Base-by-base conservation (phyloP, 352 stramenopile genomes). In the Paralagenidium karlingii region DNA sequence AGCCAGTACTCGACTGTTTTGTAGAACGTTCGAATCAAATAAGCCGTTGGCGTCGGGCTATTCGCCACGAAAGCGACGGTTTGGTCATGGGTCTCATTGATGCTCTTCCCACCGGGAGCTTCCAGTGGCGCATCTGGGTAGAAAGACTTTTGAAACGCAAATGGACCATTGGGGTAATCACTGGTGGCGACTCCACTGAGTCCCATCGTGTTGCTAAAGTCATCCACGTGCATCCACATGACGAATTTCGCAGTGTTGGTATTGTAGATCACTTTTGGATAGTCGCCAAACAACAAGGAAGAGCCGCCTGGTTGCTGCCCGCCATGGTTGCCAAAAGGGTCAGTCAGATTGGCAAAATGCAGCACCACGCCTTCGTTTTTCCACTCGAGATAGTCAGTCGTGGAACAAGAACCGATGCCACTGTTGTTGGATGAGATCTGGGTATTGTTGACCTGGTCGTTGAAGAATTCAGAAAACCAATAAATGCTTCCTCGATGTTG, bases 191-290 rank as follows among this genome's bases (percentile, higher is more conserved):
- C 79, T 9, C 80, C 89, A 4, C 65, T 85, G 34, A 97, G 63
- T 19, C 84, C 93, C 52, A 97, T 78, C 1, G 75, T 73, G 42
- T 87, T 83, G 11, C 52, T 69, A 7, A 38, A 50, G 48, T 95
- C 90, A 53, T 98, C 89, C 11, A 98, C 77, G 32, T 93, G 78
- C 68, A 96, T 92, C 94, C 94, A 98, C 93, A 98, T 97, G 3
- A 98, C 93, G 51, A 94, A 97, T 24, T 83, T 65, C 25, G 65
- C 47, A 6, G 68, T 93, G 3, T 55, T 50, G 16, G 68, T 62
- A 53, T 97, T 96, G 45, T 84, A 96, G 8, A 97, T 40, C 10
- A 96, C 87, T 40, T 96, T 96, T 1, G 92, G 89, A 1, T 85
- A 76, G 40, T 94, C 81, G 8, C 74, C 68, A 8, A 76, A 40